Evolutionary conservation across 176 grass and related monocot species (phyloP).

Genomic region (Calamus simplicifolius): DNA sequence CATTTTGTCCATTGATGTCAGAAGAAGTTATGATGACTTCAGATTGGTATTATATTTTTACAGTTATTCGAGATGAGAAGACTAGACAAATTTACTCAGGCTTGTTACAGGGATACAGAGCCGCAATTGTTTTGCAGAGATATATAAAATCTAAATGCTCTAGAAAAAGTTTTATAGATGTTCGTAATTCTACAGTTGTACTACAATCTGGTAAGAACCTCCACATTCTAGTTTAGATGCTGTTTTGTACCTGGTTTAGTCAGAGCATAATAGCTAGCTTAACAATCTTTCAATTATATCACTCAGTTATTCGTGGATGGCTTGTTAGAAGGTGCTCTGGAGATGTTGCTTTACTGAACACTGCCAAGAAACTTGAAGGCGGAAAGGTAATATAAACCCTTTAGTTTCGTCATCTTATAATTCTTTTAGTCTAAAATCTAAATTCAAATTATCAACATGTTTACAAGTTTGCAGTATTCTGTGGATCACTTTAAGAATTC

Average conservation of each 20-base stretch:
- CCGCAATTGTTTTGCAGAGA: constrained; percentile 57
- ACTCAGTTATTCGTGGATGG: constrained; percentile 64
- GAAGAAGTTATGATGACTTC: not conserved
- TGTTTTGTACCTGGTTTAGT: not conserved
- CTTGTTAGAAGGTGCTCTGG: constrained; percentile 74
- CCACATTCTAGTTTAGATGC: not conserved
- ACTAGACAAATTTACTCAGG: constrained; percentile 47
- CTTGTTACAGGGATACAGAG: constrained; percentile 50
- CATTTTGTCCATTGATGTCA: no score
- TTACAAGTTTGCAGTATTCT: no score
- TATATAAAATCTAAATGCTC: constrained; percentile 53
- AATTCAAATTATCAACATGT: not conserved
- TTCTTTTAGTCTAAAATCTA: constrained; percentile 33
- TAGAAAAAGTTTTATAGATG: constrained; percentile 57
- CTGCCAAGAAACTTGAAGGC: constrained; percentile 44
- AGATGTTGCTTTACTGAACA: constrained; percentile 59
- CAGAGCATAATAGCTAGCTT: not conserved
- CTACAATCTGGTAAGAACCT: constrained; percentile 75
- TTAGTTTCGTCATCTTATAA: not conserved
- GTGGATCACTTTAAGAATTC: no score
- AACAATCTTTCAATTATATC: constrained; percentile 5
- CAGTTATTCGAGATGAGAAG: constrained; percentile 83
- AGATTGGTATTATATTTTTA: constrained; percentile 10
- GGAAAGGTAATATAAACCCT: constrained; percentile 16
- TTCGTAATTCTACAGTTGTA: constrained; percentile 56